Evolutionary conservation across 208 protist species (phyloP), one percentile per base, ranked within the genome.

Genomic region (Acanthamoeba polyphaga): DNA sequence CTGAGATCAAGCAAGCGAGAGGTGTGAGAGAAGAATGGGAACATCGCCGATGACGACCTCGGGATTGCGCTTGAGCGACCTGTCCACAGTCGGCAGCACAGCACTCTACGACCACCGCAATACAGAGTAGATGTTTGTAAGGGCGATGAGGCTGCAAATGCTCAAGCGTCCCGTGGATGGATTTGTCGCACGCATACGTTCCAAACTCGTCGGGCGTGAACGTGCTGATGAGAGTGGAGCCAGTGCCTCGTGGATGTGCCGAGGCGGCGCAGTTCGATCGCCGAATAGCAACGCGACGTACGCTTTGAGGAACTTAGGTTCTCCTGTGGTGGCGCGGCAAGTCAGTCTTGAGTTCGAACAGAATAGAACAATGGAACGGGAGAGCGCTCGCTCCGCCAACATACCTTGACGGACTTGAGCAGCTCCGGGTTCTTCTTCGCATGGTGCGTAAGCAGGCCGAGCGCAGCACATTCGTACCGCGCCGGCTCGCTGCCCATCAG

Each of bases 251-350:
- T 94, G 92, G 22, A 24, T 49, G 32, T 87, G 51, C 70, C 51
- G 38, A 34, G 92, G 68, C 34, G 92, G 74, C 62, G 92, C 92
- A 94, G 92, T 94, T 17, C 92, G 34, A n/a, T 94, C 92, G 62
- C 72, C 68, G 92, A 94, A 94, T 60, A 94, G 87, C 74, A 94
- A 87, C 74, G 92, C 62, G 32, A 94, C 74, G 46, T 84, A 94
- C 70, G 53, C 51, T 55, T 94, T 87, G 49, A 94, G 58, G 62
- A 88, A 94, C 92, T 94, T 94, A n/a, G n/a, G n/a, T n/a, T n/a
- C 22, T 46, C 62, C 92, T 94, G 51, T 38, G 24, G 51, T 51
- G 32, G 53, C 43, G 43, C 29, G n/a, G 32, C 32, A 13, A 53
- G 64, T 17, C 6, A 22, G 19, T 38, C 34, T 46, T 13, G 19